A percentile compares a stretch with the other conserved stretches of the same genome.
phyloP scores from a whole-genome alignment of 1,284 basidiomycete genomes.

The Trichosporon ovoides region DNA sequence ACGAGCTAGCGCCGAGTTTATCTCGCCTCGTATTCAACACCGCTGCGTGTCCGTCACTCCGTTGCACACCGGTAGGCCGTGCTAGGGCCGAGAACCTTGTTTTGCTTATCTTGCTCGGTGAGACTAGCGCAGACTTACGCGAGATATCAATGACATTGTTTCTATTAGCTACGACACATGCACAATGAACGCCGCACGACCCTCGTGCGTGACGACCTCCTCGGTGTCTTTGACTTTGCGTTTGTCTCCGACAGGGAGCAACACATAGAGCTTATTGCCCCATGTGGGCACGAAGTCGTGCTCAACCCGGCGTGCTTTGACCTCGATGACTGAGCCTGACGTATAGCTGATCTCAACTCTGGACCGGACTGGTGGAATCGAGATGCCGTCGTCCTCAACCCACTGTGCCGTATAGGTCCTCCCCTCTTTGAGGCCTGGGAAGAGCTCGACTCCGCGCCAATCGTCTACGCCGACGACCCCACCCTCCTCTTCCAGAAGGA shows the following conservation, averaged over 20 bases:
- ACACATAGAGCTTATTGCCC: conserved; percentile 40
- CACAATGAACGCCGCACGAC: conserved; percentile 11
- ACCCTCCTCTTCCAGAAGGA: conserved; percentile 43
- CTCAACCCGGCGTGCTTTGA: conserved; percentile 34
- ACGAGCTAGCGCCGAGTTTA: too few species aligned
- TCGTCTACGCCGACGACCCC: conserved; percentile 48
- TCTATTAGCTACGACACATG: conserved; percentile 7
- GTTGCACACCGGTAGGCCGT: too few species aligned
- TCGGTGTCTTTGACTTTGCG: conserved; percentile 26
- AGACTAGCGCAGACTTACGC: too few species aligned
- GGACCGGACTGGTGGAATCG: conserved; percentile 34
- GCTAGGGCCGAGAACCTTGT: too few species aligned
- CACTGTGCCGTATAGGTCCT: conserved; percentile 31
- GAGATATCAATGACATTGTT: background rate
- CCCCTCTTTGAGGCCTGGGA: conserved; percentile 35
- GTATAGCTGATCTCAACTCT: conserved; percentile 40
- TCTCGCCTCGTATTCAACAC: too few species aligned
- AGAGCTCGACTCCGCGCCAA: conserved; percentile 49
- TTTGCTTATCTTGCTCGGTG: too few species aligned
- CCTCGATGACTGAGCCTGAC: conserved; percentile 30
- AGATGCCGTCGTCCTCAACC: conserved; percentile 51
- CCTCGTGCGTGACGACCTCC: conserved; percentile 20
- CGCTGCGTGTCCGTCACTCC: too few species aligned
- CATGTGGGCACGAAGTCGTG: conserved; percentile 47
- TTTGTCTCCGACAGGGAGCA: conserved; percentile 43